Evolutionary conservation across 257 asterid species (phyloP), one percentile per base, ranked within the genome.

Genomic region (Coffea eugenioides): DNA sequence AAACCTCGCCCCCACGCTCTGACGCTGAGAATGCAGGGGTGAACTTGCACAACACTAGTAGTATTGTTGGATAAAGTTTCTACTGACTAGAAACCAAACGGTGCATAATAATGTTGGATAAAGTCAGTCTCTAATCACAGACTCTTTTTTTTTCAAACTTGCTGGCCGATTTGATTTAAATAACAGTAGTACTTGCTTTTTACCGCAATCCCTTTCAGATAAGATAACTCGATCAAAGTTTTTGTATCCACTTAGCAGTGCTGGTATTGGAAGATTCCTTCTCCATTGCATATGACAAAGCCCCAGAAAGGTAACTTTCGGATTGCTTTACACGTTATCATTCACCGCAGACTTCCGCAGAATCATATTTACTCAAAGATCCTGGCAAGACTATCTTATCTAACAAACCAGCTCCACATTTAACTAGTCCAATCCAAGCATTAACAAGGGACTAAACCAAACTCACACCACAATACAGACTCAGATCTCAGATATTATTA

Each of bases 101-200:
- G 23, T 46, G 15, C 52, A 6, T 41, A 20, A 67, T 49, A 10
- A 67, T 66, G 80, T 14, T 36, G 31, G 79, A 41, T 34, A 59
- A 34, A 76, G 45, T 41, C 18, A 1, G 43, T 16, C 64, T 64
- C 15, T 3, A 46, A 43, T 12, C 18, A 59, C 56, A 62, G 11
- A 8, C 25, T 43, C 52, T 36, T 18, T 31, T 12, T 65, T 41
- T 27, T 41, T 27, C 21, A 56, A 61, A 34, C 20, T 39, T n/a
- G 21, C 20, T 15, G 56, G 59, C 25, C 27, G 45, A 4, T 65
- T 34, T 65, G 70, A 11, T 25, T 64, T 62, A 39, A 31, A 31
- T 52, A 75, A 75, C 41, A 21, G 68, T 66, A 15, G 39, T 49
- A 20, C 43, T 11, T 69, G n/a, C 78, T 59, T 48, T 78, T 71